phyloP scores from a whole-genome alignment of 2,329 filamentous ascomycete genomes.

The Penicillium capsulatum region DNA sequence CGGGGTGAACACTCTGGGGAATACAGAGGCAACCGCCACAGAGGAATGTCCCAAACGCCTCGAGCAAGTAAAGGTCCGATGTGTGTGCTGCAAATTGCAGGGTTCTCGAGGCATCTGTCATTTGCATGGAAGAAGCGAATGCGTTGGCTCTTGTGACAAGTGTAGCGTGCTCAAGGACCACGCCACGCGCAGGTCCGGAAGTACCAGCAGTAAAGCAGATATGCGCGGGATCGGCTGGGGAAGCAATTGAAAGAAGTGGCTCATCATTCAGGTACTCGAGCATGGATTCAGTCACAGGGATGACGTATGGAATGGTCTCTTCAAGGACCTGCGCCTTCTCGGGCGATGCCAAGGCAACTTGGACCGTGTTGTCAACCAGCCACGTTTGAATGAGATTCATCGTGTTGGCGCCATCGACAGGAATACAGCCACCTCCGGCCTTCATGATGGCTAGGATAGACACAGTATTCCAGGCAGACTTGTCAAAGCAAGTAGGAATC shows the following conservation, averaged over 20 bases:
- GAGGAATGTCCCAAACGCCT: constrained; percentile 36
- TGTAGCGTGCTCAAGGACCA: constrained; percentile 37
- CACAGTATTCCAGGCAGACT: constrained; percentile 29
- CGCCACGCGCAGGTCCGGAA: constrained; percentile 30
- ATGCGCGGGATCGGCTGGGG: constrained; percentile 26
- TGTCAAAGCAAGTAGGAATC: constrained; percentile 28
- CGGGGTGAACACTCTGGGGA: constrained; percentile 44
- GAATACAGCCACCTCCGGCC: constrained; percentile 31
- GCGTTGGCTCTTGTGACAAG: constrained; percentile 29
- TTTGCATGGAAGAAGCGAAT: constrained; percentile 24
- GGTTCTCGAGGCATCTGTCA: constrained; percentile 24
- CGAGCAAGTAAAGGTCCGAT: constrained; percentile 46
- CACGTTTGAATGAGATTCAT: constrained; percentile 37
- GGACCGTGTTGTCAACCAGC: constrained; percentile 37
- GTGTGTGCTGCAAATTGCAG: constrained; percentile 45
- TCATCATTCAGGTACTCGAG: constrained; percentile 32
- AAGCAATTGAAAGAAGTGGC: constrained; percentile 2
- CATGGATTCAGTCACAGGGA: constrained; percentile 31
- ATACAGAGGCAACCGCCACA: constrained; percentile 48
- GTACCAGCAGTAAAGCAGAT: constrained; percentile 35
- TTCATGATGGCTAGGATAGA: constrained; percentile 30
- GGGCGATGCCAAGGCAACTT: constrained; percentile 40
- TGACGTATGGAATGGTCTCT: constrained; percentile 40
- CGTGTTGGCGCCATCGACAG: constrained; percentile 33
- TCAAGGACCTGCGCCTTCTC: constrained; percentile 39